Evolutionary conservation across 768 basidiomycete genomes (phyloP), one percentile per base, ranked within the genome.

Genomic region (Pseudohyphozyma bogoriensis): DNA sequence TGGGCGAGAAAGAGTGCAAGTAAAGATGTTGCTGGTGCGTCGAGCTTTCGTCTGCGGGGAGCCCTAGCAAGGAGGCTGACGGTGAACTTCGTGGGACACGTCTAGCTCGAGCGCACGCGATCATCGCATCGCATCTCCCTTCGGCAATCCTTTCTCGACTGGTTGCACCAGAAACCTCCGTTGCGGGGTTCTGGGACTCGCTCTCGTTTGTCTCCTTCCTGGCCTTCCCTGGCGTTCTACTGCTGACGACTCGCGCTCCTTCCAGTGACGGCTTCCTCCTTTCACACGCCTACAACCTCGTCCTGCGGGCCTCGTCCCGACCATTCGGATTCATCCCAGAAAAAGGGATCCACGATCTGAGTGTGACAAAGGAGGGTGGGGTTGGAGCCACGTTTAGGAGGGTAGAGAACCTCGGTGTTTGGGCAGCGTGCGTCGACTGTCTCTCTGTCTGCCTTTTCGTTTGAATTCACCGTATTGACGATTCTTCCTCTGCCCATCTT

Each of bases 241-340:
- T 56, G 13, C 70, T 71, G 0, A 79, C 87, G n/a, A n/a, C 65
- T 77, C 87, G 72, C 74, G 4, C 78, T 77, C 6, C 76, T 87
- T 10, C 79, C 85, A 2, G 88, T 85, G 57, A 67, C 5, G 89
- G 90, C 0, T 85, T 89, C 68, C 73, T 88, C 12, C 79, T 92
- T 16, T 92, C 89, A 68, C 72, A 78, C 3, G 84, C 86, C 0
- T 90, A 89, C 75, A 93, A 92, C 72, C 73, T 80, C 15, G 85
- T 82, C 32, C 85, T 92, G 0, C 81, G 90, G 29, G 81, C 82
- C 60, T 89, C 87, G 1, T 15, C 52, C 11, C 82, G 85, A 65
- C 87, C 87, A 0, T 93, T 89, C 88, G 90, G 89, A 0, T 92
- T 84, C 73, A 85, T 92, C 58, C 85, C 80, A 62, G 74, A 78